A percentile compares a stretch with the other conserved stretches of the same genome.
Evolutionary conservation across 495 filamentous ascomycete genomes (phyloP).

Genomic region (Staphylotrichum tortipilum): DNA sequence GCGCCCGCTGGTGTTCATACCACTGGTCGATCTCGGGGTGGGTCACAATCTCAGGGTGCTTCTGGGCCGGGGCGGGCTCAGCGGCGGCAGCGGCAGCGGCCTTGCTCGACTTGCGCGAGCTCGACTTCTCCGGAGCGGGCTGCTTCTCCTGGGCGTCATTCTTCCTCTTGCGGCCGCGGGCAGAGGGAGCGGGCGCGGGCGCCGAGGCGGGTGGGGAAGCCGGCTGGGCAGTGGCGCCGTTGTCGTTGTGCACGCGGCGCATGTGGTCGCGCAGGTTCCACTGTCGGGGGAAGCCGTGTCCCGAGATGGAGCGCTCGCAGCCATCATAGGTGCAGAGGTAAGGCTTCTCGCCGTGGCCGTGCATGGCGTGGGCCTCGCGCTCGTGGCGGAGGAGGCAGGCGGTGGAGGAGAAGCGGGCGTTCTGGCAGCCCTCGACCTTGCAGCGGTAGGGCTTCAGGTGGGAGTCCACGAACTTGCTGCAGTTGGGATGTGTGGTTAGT

Average conservation of each 20-base stretch:
- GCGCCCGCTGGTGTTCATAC: conserved; percentile 40
- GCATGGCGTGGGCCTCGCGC: conserved; percentile 88
- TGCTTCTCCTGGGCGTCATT: conserved; percentile 32
- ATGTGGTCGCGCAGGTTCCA: conserved; percentile 96
- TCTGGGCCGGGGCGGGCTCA: conserved; percentile 19
- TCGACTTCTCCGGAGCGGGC: conserved; percentile 27
- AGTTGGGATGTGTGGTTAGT: conserved; percentile 32
- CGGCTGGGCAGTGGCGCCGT: conserved; percentile 30
- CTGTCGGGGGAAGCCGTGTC: conserved; percentile 81
- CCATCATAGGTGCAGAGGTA: conserved; percentile 76
- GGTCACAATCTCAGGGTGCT: conserved; percentile 21
- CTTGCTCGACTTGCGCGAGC: conserved; percentile 32
- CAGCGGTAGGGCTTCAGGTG: conserved; percentile 91
- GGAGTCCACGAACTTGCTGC: conserved; percentile 89
- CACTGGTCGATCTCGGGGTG: conserved; percentile 36
- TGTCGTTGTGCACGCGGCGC: conserved; percentile 84
- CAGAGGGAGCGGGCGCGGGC: conserved; percentile 22
- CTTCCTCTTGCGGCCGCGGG: conserved; percentile 43
- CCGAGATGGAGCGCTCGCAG: conserved; percentile 69
- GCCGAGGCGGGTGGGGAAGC: conserved; percentile 30
- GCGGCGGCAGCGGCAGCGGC: conserved; percentile 8
- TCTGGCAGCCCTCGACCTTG: conserved; percentile 68
- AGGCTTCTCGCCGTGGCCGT: conserved; percentile 85
- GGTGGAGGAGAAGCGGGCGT: conserved; percentile 80
- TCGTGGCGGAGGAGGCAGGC: conserved; percentile 92